Evolutionary conservation across 202 grass and related monocot genomes (phyloP), one percentile per base, ranked within the genome.

Genomic region (Saccharum hybrid): DNA sequence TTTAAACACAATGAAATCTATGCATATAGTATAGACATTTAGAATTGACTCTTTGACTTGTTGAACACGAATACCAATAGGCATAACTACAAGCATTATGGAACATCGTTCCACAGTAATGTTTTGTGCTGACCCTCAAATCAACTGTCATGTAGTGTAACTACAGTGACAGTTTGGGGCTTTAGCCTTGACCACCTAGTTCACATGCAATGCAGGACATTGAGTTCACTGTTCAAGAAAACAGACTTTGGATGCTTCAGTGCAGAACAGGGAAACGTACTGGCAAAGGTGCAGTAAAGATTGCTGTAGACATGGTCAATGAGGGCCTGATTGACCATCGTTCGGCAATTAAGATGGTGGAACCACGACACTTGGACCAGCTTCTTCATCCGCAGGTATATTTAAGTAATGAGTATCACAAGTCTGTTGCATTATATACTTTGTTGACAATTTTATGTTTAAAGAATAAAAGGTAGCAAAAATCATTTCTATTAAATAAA

Each of bases 191-290:
- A 8, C 68, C 28, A 71, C 49, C 76, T 49, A 9, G 33, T 71
- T 72, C 15, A 52, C 62, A 22, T 75, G 14, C 36, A 61, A 36
- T 86, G 51, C 71, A 94, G 85, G 92, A 94, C 83, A 94, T 92
- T 63, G 92, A 94, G 30, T 91, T 91, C 68, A 94, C 92, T 67
- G 88, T 94, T 51, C 92, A 94, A 78, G 89, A 91, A 82, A 94
- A 89, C 74, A 94, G 87, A 45, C 92, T 94, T 71, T 94, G 92
- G 92, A 94, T 94, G 92, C 84, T 94, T 36, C 92, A 94, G 46
- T 94, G 92, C 68, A 88, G 92, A 82, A 30, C 51, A 14, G 92
- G 92, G 48, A 94, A 94, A 66, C 86, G 92, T 56, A 85, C 89
- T 0, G 92, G 89, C n/a, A 85, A 89, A 83, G 86, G 77, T 34